phyloP scores from a whole-genome alignment of 202 grass and related monocot species.

The Elaeis oleifera region DNA sequence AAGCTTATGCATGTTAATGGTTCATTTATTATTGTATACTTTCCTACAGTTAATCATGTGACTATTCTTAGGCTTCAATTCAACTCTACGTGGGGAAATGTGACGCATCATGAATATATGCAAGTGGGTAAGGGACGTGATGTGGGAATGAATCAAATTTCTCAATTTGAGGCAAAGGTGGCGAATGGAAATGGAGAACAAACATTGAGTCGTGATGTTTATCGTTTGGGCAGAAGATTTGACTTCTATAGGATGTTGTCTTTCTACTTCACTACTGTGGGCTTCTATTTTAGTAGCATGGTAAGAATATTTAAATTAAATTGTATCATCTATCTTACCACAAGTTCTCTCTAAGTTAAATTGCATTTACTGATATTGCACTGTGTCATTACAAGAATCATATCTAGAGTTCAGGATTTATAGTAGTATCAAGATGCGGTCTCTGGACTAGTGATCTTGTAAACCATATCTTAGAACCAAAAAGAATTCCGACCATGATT shows the following conservation, averaged over 20 bases:
- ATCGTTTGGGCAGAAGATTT: conserved; percentile 84
- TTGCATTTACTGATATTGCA: background rate
- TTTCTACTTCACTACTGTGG: conserved; percentile 98
- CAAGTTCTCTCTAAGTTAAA: background rate
- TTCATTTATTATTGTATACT: conserved; percentile 5
- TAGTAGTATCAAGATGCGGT: too few relatives aligned
- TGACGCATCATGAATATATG: conserved; percentile 98
- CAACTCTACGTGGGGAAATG: conserved; percentile 77
- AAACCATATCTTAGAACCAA: too few relatives aligned
- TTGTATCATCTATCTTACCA: conserved; percentile 4
- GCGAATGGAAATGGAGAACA: conserved; percentile 96
- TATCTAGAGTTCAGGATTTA: too few relatives aligned
- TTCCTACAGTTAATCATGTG: conserved; percentile 7
- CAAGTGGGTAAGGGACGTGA: conserved; percentile 98
- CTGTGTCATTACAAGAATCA: too few relatives aligned
- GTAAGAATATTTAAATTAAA: conserved; percentile 38
- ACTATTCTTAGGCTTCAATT: conserved; percentile 70
- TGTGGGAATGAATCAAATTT: conserved; percentile 99
- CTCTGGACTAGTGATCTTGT: too few relatives aligned
- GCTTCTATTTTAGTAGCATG: conserved; percentile 99
- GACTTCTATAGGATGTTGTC: conserved; percentile 95
- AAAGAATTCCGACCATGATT: too few relatives aligned
- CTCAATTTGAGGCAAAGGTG: conserved; percentile 91
- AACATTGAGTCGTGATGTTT: conserved; percentile 95
- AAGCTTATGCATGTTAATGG: conserved; percentile 6